Evolutionary conservation across 2,329 filamentous ascomycete genomes (phyloP).

Genomic region (Orbilia brochopaga): DNA sequence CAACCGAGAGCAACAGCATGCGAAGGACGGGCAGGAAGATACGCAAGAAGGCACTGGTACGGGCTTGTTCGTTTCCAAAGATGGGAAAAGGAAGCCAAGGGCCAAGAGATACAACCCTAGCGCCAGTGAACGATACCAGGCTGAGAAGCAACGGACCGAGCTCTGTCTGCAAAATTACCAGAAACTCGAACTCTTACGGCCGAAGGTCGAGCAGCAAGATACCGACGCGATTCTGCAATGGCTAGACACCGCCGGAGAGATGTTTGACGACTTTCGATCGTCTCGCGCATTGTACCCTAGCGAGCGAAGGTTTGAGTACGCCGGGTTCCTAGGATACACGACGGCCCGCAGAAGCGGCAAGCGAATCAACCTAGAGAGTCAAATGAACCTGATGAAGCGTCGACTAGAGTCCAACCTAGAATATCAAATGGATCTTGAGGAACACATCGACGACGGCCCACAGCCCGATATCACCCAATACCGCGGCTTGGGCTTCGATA

Average conservation of each 20-base stretch:
- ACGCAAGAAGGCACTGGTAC: not conserved
- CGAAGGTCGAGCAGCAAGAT: constrained; percentile 62
- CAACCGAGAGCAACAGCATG: constrained; percentile 55
- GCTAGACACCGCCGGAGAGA: constrained; percentile 66
- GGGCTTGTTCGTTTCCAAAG: constrained; percentile 24
- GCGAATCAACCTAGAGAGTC: constrained; percentile 56
- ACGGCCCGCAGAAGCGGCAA: constrained; percentile 58
- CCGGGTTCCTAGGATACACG: constrained; percentile 60
- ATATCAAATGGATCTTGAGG: constrained; percentile 51
- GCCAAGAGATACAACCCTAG: constrained; percentile 37
- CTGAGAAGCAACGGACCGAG: constrained; percentile 58
- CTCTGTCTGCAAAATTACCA: constrained; percentile 60
- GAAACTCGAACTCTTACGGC: constrained; percentile 61
- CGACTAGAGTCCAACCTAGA: constrained; percentile 55
- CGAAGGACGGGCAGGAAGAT: constrained; percentile 50
- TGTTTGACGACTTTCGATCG: constrained; percentile 67
- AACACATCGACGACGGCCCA: constrained; percentile 38
- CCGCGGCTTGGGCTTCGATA: constrained; percentile 78
- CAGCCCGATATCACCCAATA: constrained; percentile 59
- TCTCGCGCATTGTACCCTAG: constrained; percentile 67
- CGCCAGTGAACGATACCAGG: constrained; percentile 55
- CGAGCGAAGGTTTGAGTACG: constrained; percentile 63
- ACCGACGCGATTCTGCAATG: constrained; percentile 64
- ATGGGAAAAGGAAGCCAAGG: constrained; percentile 34
- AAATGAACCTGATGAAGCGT: constrained; percentile 57